Conservation (phyloP, 352 stramenopile genomes). For the Phytophthora brassicae region DNA sequence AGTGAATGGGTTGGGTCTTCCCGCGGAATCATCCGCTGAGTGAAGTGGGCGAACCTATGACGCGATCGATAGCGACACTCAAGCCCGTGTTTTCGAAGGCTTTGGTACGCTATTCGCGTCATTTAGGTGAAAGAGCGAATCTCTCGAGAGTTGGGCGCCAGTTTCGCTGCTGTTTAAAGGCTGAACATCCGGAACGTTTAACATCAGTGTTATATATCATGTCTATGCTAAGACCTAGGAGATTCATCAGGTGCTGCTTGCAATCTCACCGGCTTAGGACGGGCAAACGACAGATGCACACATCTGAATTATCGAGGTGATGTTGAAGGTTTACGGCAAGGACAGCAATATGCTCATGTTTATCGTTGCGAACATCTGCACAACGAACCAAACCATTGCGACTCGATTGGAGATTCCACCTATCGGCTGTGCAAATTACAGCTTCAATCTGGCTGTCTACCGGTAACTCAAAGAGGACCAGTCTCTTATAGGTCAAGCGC, state of each 20-base stretch:
- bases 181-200: neutral
- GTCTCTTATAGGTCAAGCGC: neutral
- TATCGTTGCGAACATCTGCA: slow-evolving; percentile 5
- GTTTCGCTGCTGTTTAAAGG: slow-evolving; percentile 10
- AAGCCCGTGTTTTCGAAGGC: neutral
- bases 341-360: neutral
- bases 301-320: neutral
- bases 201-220: slow-evolving; percentile 5
- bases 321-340: neutral
- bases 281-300: slow-evolving; percentile 2
- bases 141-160: neutral
- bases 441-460: slow-evolving; percentile 2
- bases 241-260: neutral
- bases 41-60: neutral
- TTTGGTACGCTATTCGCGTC: neutral
- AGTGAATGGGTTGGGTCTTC: slow-evolving; percentile 3
- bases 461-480: neutral
- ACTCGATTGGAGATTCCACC: neutral
- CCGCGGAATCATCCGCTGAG: neutral
- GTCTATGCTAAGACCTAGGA: neutral
- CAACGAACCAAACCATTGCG: slow-evolving; percentile 2
- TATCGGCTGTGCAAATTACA: slow-evolving; percentile 5
- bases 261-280: neutral
- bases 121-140: neutral
- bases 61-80: neutral